phyloP scores from a whole-genome alignment of 257 asterid species.

The Solanum ahanhuiri region DNA sequence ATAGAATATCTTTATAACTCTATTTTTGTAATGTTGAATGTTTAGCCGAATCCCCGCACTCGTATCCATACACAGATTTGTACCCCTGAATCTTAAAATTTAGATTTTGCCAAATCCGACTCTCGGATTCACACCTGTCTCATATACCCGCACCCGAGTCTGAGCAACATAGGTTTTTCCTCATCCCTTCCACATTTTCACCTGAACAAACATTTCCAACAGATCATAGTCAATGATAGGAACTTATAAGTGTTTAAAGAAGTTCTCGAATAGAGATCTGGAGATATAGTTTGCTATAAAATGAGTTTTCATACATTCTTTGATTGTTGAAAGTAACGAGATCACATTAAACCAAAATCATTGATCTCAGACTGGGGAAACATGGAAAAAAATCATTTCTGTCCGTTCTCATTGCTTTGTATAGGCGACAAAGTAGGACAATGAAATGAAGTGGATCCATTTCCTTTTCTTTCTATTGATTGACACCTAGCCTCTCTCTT shows the following conservation, averaged over 20 bases:
- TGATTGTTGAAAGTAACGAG: neutral
- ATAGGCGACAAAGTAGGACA: no score
- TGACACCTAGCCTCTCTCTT: neutral
- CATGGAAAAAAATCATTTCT: neutral
- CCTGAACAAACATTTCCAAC: neutral
- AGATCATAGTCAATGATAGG: neutral
- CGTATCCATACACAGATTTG: no score
- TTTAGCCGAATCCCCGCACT: no score
- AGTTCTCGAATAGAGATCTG: neutral
- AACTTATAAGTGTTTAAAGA: neutral
- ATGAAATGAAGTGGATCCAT: neutral
- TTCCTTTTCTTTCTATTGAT: neutral
- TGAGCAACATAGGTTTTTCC: neutral
- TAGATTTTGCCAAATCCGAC: no score
- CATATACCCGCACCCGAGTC: no score
- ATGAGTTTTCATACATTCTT: neutral
- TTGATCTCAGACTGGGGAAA: neutral
- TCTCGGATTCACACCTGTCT: no score
- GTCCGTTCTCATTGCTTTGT: neutral
- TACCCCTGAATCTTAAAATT: no score
- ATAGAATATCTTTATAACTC: no score
- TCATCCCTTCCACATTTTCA: neutral
- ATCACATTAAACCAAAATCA: neutral
- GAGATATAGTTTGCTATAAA: neutral
- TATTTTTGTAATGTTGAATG: no score